Base-by-base conservation (phyloP, 768 basidiomycete genomes). In the Hirschioporus abietinus region DNA sequence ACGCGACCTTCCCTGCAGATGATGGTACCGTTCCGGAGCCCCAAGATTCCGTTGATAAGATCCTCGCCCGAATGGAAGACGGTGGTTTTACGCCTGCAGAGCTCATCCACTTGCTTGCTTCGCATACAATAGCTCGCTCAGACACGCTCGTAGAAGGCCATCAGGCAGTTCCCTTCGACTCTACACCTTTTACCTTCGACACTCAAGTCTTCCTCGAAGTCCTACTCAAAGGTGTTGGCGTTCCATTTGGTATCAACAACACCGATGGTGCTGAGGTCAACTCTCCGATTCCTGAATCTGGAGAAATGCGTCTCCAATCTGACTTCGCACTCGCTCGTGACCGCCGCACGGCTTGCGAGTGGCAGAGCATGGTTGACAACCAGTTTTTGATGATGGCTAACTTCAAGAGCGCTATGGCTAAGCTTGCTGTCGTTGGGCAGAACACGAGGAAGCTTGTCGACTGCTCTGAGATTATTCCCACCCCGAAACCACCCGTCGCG, bases 391-490 rank as follows among this genome's bases (percentile, higher is more conserved):
- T 82, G 70, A 71, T 74, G 23, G 66, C 68, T 25, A 73, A 70
- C 1, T 82, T 82, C 76, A 76, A 74, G n/a, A 74, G 74, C n/a
- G 82, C 78, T 20, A 80, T 83, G 79, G 71, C 74, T 35, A 84
- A 83, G 71, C 68, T 83, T 24, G 77, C 80, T 12, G 68, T 80
- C 18, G 66, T 83, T 58, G 83, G 81, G 18, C 80, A 82, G 52
- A 75, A 82, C 68, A 66, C 67, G 12, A 71, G 66, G 65, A 68
- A 72, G 5, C 65, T 83, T 66, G 74, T 79, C 36, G 82, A 83
- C 72, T 83, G 82, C 71, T 79, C 78, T 5, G 81, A 82, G 58
- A 78, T 82, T 65, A 81, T 83, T 36, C 81, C 82, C 3, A 64
- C 66, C 1, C 76, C 81, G 8, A 68, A 69, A 36, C 64, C 73